Conservation (phyloP, 208 protist species). For the Lotmaria passim region DNA sequence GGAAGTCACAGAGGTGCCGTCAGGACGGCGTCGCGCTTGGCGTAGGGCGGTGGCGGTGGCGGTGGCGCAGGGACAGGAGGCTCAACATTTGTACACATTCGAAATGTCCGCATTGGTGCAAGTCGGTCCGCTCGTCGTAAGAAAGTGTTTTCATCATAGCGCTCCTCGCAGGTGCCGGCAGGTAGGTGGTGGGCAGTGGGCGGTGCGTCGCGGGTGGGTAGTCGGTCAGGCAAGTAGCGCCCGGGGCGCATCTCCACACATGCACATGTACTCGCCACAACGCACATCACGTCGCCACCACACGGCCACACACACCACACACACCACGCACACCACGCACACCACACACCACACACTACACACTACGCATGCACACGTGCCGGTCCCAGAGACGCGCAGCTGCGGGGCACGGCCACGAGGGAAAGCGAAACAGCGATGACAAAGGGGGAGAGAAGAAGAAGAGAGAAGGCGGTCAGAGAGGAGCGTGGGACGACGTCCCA, state of each 20-base stretch:
- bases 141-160: conserved; percentile 34
- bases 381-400: no score
- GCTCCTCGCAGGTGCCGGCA: conserved; percentile 5
- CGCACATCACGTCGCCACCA: no score
- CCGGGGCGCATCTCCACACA: not conserved
- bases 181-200: no score
- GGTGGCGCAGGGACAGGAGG: not conserved
- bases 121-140: conserved; percentile 37
- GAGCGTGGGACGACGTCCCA: conserved; percentile 7
- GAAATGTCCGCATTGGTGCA: conserved; percentile 26
- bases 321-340: no score
- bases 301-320: no score
- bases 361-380: not conserved
- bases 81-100: conserved; percentile 40
- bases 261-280: not conserved
- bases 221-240: no score
- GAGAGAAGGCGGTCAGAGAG: not conserved
- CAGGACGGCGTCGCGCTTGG: no score
- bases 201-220: no score
- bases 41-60: not conserved
- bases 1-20: not conserved
- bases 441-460: not conserved
- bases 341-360: not conserved
- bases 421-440: not conserved
- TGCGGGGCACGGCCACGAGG: not conserved